Base-by-base conservation (phyloP, 2,329 filamentous ascomycete genomes). In the Aspergillus arachidicola region DNA sequence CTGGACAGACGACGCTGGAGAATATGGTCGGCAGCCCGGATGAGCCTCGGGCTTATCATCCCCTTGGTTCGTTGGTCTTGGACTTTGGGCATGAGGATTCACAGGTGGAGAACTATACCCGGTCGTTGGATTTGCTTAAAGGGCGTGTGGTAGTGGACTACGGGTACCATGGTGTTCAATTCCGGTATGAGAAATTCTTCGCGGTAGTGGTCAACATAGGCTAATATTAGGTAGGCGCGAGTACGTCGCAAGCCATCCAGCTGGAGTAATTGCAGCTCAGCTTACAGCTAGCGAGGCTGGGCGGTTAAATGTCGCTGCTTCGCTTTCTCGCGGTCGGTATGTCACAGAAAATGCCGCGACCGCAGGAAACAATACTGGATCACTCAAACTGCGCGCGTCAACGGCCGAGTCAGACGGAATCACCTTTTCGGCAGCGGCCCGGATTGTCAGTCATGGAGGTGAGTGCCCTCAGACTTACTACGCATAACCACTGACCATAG, bases 181-280 rank as follows among this genome's bases (percentile, higher is more conserved):
- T 53, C 41, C 48, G 58, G 64, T 65, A 32, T 23, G 58, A n/a
- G 6, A 3, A 5, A 14, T 6, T 16, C 0, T 3, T 6, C 36
- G 7, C 2, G 1, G 5, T 16, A 10, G 5, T 7, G 23, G 21
- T 0, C 45, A 14, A 23, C 9, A 6, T 23, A 12, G 11, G 28
- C 36, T 62, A 32, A 56, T 21, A 4, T 23, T 30, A 26, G n/a
- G 9, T 23, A 67, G 65, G 2, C 62, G 66, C 6, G 66, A 65
- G 36, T 66, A 65, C 45, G 30, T 68, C 6, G 60, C 64, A 2
- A 68, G 66, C 34, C 58, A 63, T 57, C 62, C 66, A 2, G 59
- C 60, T 6, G 60, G 57, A 4, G 48, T 66, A 1, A 23, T 68
- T 16, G 64, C 51, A 10, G 30, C 64, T 4, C 26, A 64, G 10